phyloP scores from a whole-genome alignment of 192 early-diverging fungal genomes.

The Backusella circina region DNA sequence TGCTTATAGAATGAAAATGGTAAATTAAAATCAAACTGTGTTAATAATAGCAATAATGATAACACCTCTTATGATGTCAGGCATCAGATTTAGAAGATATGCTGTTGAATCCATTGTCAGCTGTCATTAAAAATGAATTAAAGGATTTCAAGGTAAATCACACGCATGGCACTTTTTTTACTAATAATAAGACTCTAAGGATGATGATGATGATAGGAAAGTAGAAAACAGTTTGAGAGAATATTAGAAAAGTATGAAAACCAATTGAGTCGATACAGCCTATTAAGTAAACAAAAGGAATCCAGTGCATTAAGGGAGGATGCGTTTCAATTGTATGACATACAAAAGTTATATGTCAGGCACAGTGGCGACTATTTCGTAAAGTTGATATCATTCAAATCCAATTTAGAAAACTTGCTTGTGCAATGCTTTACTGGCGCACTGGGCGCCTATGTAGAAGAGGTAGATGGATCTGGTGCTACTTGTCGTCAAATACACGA shows the following conservation, averaged over 20 bases:
- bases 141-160: constrained; percentile 64
- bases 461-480: constrained; percentile 28
- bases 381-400: constrained; percentile 53
- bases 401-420: constrained; percentile 47
- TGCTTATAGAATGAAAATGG: constrained; percentile 46
- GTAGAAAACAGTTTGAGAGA: constrained; percentile 41
- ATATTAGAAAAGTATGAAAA: constrained; percentile 58
- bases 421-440: constrained; percentile 42
- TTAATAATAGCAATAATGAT: too few species aligned
- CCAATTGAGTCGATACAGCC: constrained; percentile 53
- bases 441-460: constrained; percentile 38
- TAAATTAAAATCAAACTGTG: constrained; percentile 20
- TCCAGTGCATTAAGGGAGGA: constrained; percentile 64
- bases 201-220: too few species aligned
- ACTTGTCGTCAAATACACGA: constrained; percentile 31
- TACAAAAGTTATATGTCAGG: constrained; percentile 60
- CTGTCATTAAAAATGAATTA: constrained; percentile 57
- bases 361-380: constrained; percentile 51
- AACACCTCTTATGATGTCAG: constrained; percentile 10
- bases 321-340: constrained; percentile 64
- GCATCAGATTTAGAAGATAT: constrained; percentile 57
- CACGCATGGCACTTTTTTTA: too few species aligned
- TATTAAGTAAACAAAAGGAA: constrained; percentile 62
- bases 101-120: constrained; percentile 53
- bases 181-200: too few species aligned